Conservation (phyloP, 306 rosid species). For the Malus sieversii region DNA sequence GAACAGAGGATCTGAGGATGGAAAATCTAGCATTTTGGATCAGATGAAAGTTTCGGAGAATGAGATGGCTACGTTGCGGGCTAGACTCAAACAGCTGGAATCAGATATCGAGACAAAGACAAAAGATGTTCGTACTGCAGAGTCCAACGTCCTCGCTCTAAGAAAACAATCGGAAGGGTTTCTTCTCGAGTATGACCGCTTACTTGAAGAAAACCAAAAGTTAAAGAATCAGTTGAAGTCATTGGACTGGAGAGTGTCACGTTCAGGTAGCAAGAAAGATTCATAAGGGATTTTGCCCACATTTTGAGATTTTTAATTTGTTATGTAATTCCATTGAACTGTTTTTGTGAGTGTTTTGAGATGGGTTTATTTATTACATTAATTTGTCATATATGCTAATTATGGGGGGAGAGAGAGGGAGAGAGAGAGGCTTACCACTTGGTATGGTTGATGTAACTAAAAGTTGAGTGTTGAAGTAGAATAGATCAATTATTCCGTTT, state of each 20-base stretch:
- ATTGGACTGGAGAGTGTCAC: constrained; percentile 49
- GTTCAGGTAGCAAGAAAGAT: constrained; percentile 64
- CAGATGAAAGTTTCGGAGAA: constrained; percentile 55
- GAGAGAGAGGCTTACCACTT: constrained; percentile 21
- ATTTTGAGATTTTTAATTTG: background rate
- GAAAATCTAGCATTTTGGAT: constrained; percentile 31
- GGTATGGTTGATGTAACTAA: constrained; percentile 19
- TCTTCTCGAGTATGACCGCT: constrained; percentile 86
- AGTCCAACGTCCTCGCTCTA: constrained; percentile 62
- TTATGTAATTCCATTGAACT: constrained; percentile 5
- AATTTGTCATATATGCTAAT: constrained; percentile 20
- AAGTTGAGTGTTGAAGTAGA: background rate
- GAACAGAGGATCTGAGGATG: constrained; percentile 49
- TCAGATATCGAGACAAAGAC: constrained; percentile 50
- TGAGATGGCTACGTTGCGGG: constrained; percentile 34
- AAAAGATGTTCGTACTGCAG: constrained; percentile 53
- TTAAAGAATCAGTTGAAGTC: constrained; percentile 55
- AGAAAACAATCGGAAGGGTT: constrained; percentile 95
- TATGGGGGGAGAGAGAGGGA: constrained; percentile 13
- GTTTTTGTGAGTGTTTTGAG: constrained; percentile 23
- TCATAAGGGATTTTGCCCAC: constrained; percentile 29
- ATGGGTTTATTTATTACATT: constrained; percentile 29
- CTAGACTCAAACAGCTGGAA: constrained; percentile 48
- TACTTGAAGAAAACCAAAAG: constrained; percentile 81
- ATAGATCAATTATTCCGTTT: no score